phyloP scores from a whole-genome alignment of 306 rosid genomes.

The Quercus bicolor region DNA sequence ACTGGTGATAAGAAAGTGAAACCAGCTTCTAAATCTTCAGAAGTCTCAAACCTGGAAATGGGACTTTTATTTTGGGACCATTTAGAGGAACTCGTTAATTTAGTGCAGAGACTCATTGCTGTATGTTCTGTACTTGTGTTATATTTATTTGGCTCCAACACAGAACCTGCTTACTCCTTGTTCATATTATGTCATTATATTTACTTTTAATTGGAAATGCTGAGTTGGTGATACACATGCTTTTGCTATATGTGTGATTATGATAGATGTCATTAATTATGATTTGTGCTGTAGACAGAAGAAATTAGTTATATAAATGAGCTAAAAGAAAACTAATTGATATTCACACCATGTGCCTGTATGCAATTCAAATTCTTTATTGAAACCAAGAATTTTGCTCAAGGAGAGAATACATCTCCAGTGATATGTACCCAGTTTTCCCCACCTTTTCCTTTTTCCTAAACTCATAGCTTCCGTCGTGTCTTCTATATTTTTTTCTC shows the following conservation, averaged over 20 bases:
- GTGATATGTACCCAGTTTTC: neutral
- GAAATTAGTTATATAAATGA: neutral
- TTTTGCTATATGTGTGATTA: neutral
- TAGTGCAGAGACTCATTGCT: slow-evolving; percentile 67
- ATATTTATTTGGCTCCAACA: neutral
- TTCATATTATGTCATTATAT: slow-evolving; percentile 2
- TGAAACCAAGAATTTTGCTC: neutral
- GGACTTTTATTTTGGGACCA: slow-evolving; percentile 64
- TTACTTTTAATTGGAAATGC: neutral
- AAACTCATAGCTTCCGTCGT: neutral
- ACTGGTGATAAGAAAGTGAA: slow-evolving; percentile 40
- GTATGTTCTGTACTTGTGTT: slow-evolving; percentile 42
- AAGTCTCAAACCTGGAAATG: slow-evolving; percentile 38
- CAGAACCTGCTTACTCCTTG: slow-evolving; percentile 2
- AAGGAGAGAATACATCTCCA: neutral
- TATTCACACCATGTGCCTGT: neutral
- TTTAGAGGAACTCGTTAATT: slow-evolving; percentile 51
- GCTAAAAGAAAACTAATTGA: neutral
- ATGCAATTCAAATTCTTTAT: neutral
- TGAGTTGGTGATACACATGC: neutral
- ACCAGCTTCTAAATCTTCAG: slow-evolving; percentile 34
- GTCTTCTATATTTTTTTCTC: neutral
- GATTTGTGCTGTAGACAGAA: neutral
- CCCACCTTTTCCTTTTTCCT: neutral
- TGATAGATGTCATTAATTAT: neutral